These are phyloP conservation scores for Geranomyces michiganensis DNA, from an alignment of 192 early-diverging fungal genomes.

Conservation along the genomic window DNA sequence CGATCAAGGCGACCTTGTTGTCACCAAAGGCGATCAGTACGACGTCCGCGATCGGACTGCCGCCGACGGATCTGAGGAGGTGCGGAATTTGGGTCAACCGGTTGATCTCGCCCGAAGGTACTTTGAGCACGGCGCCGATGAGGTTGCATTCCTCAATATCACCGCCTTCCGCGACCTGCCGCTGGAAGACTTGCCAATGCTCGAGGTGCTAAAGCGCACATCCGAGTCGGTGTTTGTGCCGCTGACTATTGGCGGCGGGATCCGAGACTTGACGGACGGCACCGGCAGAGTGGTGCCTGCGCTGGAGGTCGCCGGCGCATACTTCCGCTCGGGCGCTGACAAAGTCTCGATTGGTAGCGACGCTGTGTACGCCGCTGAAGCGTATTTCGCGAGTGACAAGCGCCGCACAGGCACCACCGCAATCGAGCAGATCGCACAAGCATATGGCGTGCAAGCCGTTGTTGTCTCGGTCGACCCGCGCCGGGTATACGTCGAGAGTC, in stretches of 20 bases:
- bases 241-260: slow-evolving; percentile 97
- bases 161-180: slow-evolving; percentile 95
- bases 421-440: slow-evolving; percentile 91
- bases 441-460: slow-evolving; percentile 97
- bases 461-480: slow-evolving; percentile 98
- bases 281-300: slow-evolving; percentile 73
- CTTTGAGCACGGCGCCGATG: slow-evolving; percentile 95
- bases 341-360: slow-evolving; percentile 99
- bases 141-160: slow-evolving; percentile 98
- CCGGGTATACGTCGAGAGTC: slow-evolving; percentile 84
- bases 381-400: slow-evolving; percentile 62
- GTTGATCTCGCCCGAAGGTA: slow-evolving; percentile 91
- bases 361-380: slow-evolving; percentile 97
- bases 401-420: slow-evolving; percentile 69
- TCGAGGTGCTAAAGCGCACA: slow-evolving; percentile 85
- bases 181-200: slow-evolving; percentile 90
- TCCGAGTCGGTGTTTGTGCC: slow-evolving; percentile 97
- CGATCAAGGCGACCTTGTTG: slow-evolving; percentile 95
- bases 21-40: slow-evolving; percentile 99
- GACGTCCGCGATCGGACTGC: slow-evolving; percentile 84
- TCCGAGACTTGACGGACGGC: slow-evolving; percentile 88
- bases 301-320: slow-evolving; percentile 96
- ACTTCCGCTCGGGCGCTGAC: slow-evolving; percentile 98
- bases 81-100: slow-evolving; percentile 96
- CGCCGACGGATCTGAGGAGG: slow-evolving; percentile 55